Conservation (phyloP, 495 filamentous ascomycete species). For the Talaromyces thailandensis region DNA sequence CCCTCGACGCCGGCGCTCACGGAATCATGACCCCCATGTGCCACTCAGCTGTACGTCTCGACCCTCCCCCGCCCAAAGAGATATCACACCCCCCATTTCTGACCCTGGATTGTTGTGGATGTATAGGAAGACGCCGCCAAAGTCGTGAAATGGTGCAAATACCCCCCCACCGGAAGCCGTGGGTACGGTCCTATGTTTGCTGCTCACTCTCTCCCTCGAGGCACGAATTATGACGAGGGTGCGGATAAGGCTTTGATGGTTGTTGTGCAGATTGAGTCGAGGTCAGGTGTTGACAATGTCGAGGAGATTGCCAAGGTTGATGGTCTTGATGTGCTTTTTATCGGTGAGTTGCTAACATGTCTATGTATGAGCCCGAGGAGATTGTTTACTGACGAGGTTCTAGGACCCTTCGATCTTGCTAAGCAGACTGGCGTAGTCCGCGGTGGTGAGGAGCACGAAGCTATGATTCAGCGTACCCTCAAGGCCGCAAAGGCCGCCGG, state of each 20-base stretch:
- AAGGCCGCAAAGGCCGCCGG: slow-evolving; percentile 54
- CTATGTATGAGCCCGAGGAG: not conserved
- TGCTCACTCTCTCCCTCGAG: slow-evolving; percentile 29
- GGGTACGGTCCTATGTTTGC: slow-evolving; percentile 60
- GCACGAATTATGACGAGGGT: slow-evolving; percentile 24
- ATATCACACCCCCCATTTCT: not conserved
- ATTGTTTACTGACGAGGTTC: not conserved
- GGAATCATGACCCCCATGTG: slow-evolving; percentile 44
- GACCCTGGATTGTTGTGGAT: not conserved
- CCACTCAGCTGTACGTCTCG: slow-evolving; percentile 19
- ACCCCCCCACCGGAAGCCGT: slow-evolving; percentile 53
- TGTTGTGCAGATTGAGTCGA: slow-evolving; percentile 40
- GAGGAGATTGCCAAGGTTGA: slow-evolving; percentile 39
- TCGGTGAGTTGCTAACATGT: slow-evolving; percentile 19
- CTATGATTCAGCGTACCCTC: slow-evolving; percentile 56
- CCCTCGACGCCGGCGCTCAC: slow-evolving; percentile 60
- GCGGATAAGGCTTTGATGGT: slow-evolving; percentile 27
- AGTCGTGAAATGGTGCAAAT: slow-evolving; percentile 54
- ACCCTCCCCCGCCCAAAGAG: not conserved
- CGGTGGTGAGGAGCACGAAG: slow-evolving; percentile 36
- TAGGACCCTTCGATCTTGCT: slow-evolving; percentile 49
- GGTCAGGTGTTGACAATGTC: slow-evolving; percentile 35
- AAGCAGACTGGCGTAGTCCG: slow-evolving; percentile 29
- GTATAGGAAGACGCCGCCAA: slow-evolving; percentile 45
- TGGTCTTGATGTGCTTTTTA: slow-evolving; percentile 35